phyloP scores from a whole-genome alignment of 2,329 filamentous ascomycete genomes.

The Furcasterigmium furcatum region DNA sequence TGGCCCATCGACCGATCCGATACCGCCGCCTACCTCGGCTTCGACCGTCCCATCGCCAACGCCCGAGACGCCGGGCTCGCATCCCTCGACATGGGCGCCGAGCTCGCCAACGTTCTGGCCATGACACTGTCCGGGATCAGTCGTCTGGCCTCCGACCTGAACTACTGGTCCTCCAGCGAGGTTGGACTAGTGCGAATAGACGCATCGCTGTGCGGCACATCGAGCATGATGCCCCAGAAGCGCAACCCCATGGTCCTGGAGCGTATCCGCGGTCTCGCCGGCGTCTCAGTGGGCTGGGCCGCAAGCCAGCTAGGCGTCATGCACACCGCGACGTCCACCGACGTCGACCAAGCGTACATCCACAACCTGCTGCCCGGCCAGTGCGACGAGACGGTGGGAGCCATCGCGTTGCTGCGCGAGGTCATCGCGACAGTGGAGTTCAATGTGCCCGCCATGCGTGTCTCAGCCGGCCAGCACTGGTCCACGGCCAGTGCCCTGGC shows the following conservation, averaged over 20 bases:
- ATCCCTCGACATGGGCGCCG: slow-evolving; percentile 1
- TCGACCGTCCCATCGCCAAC: neutral
- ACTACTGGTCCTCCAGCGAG: slow-evolving; percentile 8
- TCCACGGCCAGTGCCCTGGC: slow-evolving; percentile 10
- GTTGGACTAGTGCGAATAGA: slow-evolving; percentile 6
- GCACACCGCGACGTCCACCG: slow-evolving; percentile 4
- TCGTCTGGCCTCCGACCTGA: slow-evolving; percentile 6
- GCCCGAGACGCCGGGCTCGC: slow-evolving; percentile 1
- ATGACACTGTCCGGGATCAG: neutral
- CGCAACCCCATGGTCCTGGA: slow-evolving; percentile 10
- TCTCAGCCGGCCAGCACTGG: slow-evolving; percentile 5
- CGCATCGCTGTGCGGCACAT: slow-evolving; percentile 8
- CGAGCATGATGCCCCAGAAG: slow-evolving; percentile 11
- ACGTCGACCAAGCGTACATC: slow-evolving; percentile 5
- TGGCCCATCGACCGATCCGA: neutral
- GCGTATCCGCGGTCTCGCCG: slow-evolving; percentile 8
- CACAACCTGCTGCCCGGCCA: slow-evolving; percentile 1
- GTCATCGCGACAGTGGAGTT: slow-evolving; percentile 5
- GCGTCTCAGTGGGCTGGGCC: slow-evolving; percentile 6
- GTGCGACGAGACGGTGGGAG: slow-evolving; percentile 4
- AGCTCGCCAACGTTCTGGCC: neutral
- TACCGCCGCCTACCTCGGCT: neutral
- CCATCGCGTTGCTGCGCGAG: slow-evolving; percentile 5
- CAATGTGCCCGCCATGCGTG: neutral
- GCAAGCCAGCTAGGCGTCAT: neutral